Percentiles rank a stretch among this genome's conserved stretches.
phyloP scores from a whole-genome alignment of 768 basidiomycete species.

The Kwoniella pini region DNA sequence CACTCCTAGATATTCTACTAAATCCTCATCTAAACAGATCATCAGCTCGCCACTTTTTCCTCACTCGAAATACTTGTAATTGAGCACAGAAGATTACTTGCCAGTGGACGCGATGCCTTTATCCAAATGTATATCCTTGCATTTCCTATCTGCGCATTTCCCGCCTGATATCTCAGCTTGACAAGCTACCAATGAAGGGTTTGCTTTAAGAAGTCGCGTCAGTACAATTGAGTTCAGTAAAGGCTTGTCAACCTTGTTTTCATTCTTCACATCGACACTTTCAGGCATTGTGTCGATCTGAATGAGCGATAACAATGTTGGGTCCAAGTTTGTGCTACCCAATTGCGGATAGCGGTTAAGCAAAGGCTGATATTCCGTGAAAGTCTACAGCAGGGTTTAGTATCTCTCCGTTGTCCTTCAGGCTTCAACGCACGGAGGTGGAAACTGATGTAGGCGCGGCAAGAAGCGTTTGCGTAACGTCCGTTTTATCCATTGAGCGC shows the following conservation, averaged over 20 bases:
- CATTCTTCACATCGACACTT: neutral
- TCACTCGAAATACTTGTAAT: neutral
- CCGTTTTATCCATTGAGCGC: constrained; percentile 7
- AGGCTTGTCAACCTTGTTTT: constrained; percentile 17
- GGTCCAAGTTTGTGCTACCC: neutral
- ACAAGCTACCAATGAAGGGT: constrained; percentile 33
- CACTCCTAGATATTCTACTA: neutral
- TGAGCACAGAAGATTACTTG: constrained; percentile 10
- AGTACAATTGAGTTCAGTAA: constrained; percentile 38
- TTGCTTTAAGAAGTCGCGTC: constrained; percentile 28
- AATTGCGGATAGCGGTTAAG: constrained; percentile 39
- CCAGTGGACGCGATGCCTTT: constrained; percentile 29
- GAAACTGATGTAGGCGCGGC: neutral
- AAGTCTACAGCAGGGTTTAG: constrained; percentile 20
- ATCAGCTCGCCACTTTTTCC: constrained; percentile 5
- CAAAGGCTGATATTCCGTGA: constrained; percentile 29
- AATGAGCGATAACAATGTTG: neutral
- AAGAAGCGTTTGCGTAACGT: too few relatives aligned
- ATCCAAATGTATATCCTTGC: constrained; percentile 37
- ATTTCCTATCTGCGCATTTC: constrained; percentile 39
- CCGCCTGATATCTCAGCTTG: constrained; percentile 40
- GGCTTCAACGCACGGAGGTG: constrained; percentile 13
- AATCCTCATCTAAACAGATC: constrained; percentile 13
- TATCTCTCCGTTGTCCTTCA: neutral
- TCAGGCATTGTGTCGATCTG: neutral